Evolutionary conservation across 768 basidiomycete species (phyloP), one percentile per base, ranked within the genome.

Genomic region (Termitomyces sp.): DNA sequence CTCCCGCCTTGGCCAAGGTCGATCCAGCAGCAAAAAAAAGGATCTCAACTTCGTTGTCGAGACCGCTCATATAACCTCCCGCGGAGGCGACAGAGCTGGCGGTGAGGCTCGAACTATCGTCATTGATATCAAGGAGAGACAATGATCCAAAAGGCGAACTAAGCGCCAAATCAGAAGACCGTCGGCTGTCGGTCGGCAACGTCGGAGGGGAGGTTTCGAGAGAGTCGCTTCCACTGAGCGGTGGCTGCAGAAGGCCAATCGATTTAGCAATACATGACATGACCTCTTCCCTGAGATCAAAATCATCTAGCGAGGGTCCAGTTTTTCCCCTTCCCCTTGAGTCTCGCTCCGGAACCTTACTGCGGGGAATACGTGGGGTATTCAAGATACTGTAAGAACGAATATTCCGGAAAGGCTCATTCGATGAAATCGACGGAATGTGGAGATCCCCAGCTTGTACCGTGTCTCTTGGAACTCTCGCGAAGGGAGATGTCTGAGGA

Each of bases 261-360:
- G 94, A 96, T 70, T 96, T 95, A 1, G 96, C 94, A 59, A 99
- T 95, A 70, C 93, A 96, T 0, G 90, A 89, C 93, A 98, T 94
- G 33, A 99, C 95, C 63, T 92, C 94, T 63, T 94, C 92, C 36
- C 92, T 84, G n/a, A 98, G 82, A 69, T 98, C 93, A 63, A 98
- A 95, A 22, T 95, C 92, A 26, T 87, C 88, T 8, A 74, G 75
- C 33, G 78, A 70, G 54, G 76, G 60, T 11, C 69, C 67, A 43
- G 63, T 60, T 35, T 65, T 28, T 44, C 67, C 61, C 22, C 62
- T 28, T 44, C 67, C 61, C 22, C 62, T 60, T 30, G 59, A 30
- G 36, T 55, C 41, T 44, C 60, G 57, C 33, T 66, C 66, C 28
- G 73, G 64, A 18, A 68, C 68, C 20, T 69, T 62, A 36, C 61